Percentiles rank a stretch among this genome's conserved stretches.
Conservation (phyloP, 2,329 filamentous ascomycete genomes). For the Thielaviopsis euricoi region DNA sequence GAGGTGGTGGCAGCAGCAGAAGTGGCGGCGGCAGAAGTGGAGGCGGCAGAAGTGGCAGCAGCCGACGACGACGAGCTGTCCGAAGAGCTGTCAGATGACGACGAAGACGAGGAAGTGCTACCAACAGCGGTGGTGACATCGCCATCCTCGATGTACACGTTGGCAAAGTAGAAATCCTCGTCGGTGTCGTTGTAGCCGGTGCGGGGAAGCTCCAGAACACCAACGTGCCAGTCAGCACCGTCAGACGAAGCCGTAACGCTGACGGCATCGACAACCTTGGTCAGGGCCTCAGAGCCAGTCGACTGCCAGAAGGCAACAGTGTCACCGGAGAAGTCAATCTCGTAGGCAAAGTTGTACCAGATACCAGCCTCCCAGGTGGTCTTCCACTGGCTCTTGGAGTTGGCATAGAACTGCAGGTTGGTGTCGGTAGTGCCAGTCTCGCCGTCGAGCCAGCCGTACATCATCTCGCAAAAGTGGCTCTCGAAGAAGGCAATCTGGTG, state of each 20-base stretch:
- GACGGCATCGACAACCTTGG: conserved; percentile 42
- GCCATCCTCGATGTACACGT: conserved; percentile 47
- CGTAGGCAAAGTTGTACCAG: conserved; percentile 64
- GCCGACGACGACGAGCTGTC: no score
- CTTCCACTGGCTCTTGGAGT: conserved; percentile 44
- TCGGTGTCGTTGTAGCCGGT: conserved; percentile 32
- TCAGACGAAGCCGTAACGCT: conserved; percentile 45
- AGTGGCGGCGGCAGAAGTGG: neutral
- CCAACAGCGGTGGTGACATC: conserved; percentile 19
- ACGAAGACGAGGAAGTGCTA: neutral
- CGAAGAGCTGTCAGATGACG: neutral
- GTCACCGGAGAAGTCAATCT: conserved; percentile 46
- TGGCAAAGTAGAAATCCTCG: conserved; percentile 58
- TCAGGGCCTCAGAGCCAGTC: conserved; percentile 39
- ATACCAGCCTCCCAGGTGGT: conserved; percentile 42
- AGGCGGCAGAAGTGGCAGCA: neutral
- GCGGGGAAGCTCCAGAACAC: conserved; percentile 47
- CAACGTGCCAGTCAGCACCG: conserved; percentile 57
- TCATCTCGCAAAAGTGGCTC: conserved; percentile 59
- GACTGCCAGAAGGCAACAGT: conserved; percentile 57
- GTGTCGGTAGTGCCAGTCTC: conserved; percentile 28
- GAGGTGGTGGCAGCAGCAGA: neutral
- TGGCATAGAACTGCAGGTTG: conserved; percentile 48
- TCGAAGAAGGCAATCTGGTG: conserved; percentile 51
- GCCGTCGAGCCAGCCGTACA: conserved; percentile 44